Base-by-base conservation (phyloP, 1,139 yeast genomes). In the Candida sanyaensis region DNA sequence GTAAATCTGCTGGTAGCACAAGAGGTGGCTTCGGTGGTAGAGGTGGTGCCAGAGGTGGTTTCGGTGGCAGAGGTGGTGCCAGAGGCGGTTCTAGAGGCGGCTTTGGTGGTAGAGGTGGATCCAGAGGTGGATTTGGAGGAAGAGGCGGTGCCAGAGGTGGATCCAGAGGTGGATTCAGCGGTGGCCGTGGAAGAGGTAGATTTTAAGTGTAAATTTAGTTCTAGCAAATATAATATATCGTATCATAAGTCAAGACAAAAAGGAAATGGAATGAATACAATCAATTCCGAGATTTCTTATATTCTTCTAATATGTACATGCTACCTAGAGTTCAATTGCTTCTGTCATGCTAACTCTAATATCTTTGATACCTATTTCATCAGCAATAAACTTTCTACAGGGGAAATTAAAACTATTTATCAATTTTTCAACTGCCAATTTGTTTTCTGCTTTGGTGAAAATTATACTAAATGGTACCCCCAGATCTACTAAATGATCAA, bases 401-500 rank as follows among this genome's bases (percentile, higher is more conserved):
- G 36, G 6, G 62, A 57, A 44, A 4, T 24, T 13, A 4, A 36
- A 36, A 10, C 8, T n/a, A 5, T 1, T 10, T 8, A 26, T 13
- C 29, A 46, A 49, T 43, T 61, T 66, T 12, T 58, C 53, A 12
- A 73, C 59, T 9, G 84, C 59, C 48, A 77, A 76, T n/a, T 10
- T 24, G 13, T 36, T 24, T 60, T 89, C 96, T 42, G 83, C 78
- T 60, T 90, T 90, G 24, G 96, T 90, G 61, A 88, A 80, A 0
- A 90, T 78, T 5, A 90, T 64, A 53, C 88, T 93, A 66, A 86
- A 88, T 0, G 88, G 81, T 2, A 84, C 71, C 0, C 93, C 96
- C 43, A 67, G 59, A 1, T 69, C 69, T 1, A 68, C 69, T 42
- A 91, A 65, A 47, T 77, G 69, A 5, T 75, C 75, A 2, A 88